Percentiles rank a stretch among this genome's conserved stretches.
These are phyloP conservation scores for Santalum album DNA, from an alignment of 164 flowering plant species.

Conservation along the genomic window DNA sequence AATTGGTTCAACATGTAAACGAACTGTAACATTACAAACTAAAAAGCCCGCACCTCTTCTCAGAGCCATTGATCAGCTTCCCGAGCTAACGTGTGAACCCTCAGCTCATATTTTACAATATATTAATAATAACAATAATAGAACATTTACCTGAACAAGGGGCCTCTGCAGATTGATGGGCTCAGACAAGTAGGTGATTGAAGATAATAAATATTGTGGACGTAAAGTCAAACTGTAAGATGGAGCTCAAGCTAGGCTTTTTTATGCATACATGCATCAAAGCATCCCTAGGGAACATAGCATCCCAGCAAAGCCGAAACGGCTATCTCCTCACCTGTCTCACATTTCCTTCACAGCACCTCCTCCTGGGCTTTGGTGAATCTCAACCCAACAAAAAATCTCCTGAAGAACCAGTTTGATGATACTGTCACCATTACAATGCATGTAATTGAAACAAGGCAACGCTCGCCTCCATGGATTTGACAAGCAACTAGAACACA, in stretches of 20 bases:
- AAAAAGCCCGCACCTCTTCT: slow-evolving; percentile 43
- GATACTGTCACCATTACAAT: slow-evolving; percentile 18
- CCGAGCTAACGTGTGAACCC: too few species aligned
- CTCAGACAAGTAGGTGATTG: slow-evolving; percentile 17
- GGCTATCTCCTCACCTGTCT: slow-evolving; percentile 64
- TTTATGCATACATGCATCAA: slow-evolving; percentile 67
- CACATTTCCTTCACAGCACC: slow-evolving; percentile 47
- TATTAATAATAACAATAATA: too few species aligned
- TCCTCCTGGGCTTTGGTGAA: slow-evolving; percentile 50
- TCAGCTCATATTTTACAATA: too few species aligned
- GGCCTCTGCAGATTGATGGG: slow-evolving; percentile 49
- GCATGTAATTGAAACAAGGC: too few species aligned
- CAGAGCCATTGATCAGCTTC: slow-evolving; percentile 75
- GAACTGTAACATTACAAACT: too few species aligned
- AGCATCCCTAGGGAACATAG: slow-evolving; percentile 36
- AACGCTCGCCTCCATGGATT: too few species aligned
- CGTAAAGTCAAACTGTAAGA: slow-evolving; percentile 66
- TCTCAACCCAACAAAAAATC: slow-evolving; percentile 57
- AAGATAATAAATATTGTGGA: slow-evolving; percentile 37
- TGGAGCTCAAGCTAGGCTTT: slow-evolving; percentile 57
- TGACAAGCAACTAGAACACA: too few species aligned
- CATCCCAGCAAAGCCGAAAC: slow-evolving; percentile 61
- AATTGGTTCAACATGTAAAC: not conserved
- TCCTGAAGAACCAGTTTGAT: slow-evolving; percentile 32
- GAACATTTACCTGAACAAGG: slow-evolving; percentile 54